These are phyloP conservation scores for Cyphellophora attinorum DNA, from an alignment of 2,329 filamentous ascomycete genomes.

Conservation along the genomic window DNA sequence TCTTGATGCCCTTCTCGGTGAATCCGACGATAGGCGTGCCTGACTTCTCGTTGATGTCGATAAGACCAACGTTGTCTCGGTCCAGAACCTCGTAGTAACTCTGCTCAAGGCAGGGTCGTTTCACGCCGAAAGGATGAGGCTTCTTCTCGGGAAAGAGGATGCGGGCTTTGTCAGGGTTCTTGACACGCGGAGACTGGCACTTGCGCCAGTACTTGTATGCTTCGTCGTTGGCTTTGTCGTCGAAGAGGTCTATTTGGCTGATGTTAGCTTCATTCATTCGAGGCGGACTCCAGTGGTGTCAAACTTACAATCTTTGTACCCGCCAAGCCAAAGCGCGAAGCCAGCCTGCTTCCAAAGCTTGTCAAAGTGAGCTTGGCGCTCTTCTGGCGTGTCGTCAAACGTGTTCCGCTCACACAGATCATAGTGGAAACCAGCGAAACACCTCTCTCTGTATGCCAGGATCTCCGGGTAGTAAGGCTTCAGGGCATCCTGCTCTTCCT, in stretches of 20 bases:
- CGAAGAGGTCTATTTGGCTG: too few species aligned
- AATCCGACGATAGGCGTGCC: constrained; percentile 32
- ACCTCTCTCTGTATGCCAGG: constrained; percentile 20
- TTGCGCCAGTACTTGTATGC: constrained; percentile 48
- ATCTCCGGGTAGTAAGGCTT: constrained; percentile 11
- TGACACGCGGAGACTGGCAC: constrained; percentile 42
- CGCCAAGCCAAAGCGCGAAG: constrained; percentile 42
- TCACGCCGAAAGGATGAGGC: constrained; percentile 48
- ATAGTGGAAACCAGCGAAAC: constrained; percentile 41
- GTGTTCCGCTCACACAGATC: constrained; percentile 45
- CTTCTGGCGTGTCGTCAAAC: constrained; percentile 15
- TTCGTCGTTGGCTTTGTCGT: constrained; percentile 39
- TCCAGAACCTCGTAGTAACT: constrained; percentile 43
- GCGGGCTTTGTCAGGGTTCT: constrained; percentile 40
- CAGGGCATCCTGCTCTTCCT: constrained; percentile 37
- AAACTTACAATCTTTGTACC: constrained; percentile 42
- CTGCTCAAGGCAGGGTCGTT: constrained; percentile 40
- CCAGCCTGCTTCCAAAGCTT: constrained; percentile 42
- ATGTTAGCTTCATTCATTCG: too few species aligned
- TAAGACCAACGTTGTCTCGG: constrained; percentile 35
- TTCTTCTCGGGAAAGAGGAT: constrained; percentile 43
- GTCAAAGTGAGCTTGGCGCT: constrained; percentile 38
- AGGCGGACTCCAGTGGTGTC: too few species aligned
- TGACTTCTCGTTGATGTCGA: constrained; percentile 32
- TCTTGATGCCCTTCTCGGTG: constrained; percentile 29